Evolutionary conservation across 805 yeast genomes (phyloP).

Genomic region (Torulaspora maleeae): DNA sequence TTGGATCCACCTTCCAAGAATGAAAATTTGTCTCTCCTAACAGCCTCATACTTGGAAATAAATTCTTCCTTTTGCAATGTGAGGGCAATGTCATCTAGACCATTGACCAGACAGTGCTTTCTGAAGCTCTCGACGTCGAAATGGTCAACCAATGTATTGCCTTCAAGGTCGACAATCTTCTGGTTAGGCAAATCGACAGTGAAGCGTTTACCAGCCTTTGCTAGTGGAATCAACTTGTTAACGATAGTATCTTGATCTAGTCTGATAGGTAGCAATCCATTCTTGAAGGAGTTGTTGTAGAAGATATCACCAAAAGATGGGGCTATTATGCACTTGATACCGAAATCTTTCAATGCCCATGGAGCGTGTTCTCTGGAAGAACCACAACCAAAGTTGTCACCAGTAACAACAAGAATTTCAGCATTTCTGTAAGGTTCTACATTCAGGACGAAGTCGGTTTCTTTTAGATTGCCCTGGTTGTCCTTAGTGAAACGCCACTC

Average conservation of each 20-base stretch:
- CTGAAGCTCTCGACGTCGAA: conserved; percentile 89
- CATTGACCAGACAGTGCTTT: conserved; percentile 90
- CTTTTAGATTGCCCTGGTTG: conserved; percentile 62
- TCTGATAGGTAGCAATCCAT: conserved; percentile 90
- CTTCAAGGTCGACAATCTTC: conserved; percentile 61
- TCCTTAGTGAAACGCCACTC: conserved; percentile 77
- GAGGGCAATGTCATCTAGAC: conserved; percentile 94
- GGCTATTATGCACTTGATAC: conserved; percentile 91
- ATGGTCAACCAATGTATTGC: conserved; percentile 69
- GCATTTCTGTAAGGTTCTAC: conserved; percentile 77
- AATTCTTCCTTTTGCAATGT: conserved; percentile 83
- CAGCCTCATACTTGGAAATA: conserved; percentile 68
- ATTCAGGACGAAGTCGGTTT: conserved; percentile 89
- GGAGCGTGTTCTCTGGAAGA: conserved; percentile 99
- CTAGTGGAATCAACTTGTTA: conserved; percentile 72
- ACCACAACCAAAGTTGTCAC: conserved; percentile 98
- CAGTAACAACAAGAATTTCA: conserved; percentile 82
- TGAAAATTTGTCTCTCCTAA: conserved; percentile 75
- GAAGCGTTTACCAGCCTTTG: conserved; percentile 61
- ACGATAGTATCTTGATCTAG: conserved; percentile 72
- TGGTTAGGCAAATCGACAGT: conserved; percentile 85
- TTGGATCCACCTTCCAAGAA: conserved; percentile 89
- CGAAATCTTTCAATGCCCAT: conserved; percentile 98
- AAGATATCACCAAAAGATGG: conserved; percentile 98
- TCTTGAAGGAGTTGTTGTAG: conserved; percentile 95